Evolutionary conservation across 495 filamentous ascomycete species (phyloP), one percentile per base, ranked within the genome.

Genomic region (Talaromyces thailandensis): DNA sequence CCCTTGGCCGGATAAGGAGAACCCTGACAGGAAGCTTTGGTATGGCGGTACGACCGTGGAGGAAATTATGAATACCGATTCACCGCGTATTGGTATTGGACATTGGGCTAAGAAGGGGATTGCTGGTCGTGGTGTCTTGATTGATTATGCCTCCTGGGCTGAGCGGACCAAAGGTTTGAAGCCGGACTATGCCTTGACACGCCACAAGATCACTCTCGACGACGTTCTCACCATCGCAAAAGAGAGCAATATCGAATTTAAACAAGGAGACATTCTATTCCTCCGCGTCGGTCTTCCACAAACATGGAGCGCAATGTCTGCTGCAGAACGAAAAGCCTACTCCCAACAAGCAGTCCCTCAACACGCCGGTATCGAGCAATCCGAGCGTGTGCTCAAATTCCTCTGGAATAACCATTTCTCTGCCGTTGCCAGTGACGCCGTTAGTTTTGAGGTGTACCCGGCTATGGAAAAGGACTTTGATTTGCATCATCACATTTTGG

Each of bases 391-490:
- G 59, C 65, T 87, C 25, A 79, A 86, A 31, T 89, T 86, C 73
- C 71, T 91, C 56, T 86, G 88, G 74, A 86, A 90, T 64, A 83
- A 81, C 63, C 88, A 88, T 63, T 89, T 90, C 67, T 81, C 86
- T 11, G 80, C 81, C 1, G 87, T 89, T 23, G 85, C 82, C 4
- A 84, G 84, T 0, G 87, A 89, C 67, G 77, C 80, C 9, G 84
- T 86, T n/a, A 79, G 82, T 9, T 88, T 88, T 66, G 87, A 88
- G 72, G 81, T 82, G 1, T 88, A 79, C 73, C 84, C 86, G 23
- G 71, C 82, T 6, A 61, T 68, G 31, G 62, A 58, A 23, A 70
- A 68, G 23, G 75, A 81, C 51, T 81, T 72, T 69, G 75, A 81
- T 62, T 73, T 93, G 21, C 88, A 91, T 65, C 81, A 86, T 64